Evolutionary conservation across 768 basidiomycete species (phyloP).

Genomic region (Suillus weaverae): DNA sequence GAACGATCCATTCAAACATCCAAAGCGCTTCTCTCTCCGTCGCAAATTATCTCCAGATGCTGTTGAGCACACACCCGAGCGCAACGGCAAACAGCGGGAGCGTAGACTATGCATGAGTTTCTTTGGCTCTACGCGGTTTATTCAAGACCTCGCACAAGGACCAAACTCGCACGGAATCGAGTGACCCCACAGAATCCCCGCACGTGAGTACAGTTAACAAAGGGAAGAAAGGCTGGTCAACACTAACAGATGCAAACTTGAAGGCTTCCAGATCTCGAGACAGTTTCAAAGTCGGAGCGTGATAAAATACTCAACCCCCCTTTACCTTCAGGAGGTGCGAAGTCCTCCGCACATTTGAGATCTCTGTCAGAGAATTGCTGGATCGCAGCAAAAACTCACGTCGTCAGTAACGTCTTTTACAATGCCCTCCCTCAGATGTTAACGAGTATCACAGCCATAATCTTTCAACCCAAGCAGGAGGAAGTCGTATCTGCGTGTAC

Average conservation of each 20-base stretch:
- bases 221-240: slow-evolving; percentile 23
- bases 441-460: no score
- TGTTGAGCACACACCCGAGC: not conserved
- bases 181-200: slow-evolving; percentile 3
- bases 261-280: slow-evolving; percentile 2
- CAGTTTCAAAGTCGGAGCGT: slow-evolving; percentile 21
- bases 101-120: slow-evolving; percentile 22
- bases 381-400: no score
- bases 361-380: no score
- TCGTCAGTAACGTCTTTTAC: no score
- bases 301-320: not conserved
- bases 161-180: slow-evolving; percentile 15
- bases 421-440: no score
- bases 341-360: no score
- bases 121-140: slow-evolving; percentile 27
- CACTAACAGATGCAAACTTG: slow-evolving; percentile 28
- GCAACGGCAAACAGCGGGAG: slow-evolving; percentile 16
- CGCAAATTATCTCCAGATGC: not conserved
- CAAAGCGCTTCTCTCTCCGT: slow-evolving; percentile 14
- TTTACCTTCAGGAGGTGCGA: slow-evolving; percentile 6
- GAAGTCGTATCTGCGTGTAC: no score
- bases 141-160: slow-evolving; percentile 22
- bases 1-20: slow-evolving; percentile 24
- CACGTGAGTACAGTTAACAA: not conserved
- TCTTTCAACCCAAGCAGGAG: no score